A percentile compares a stretch with the other conserved stretches of the same genome.
phyloP scores from a whole-genome alignment of 225 moss, liverwort and hornwort genomes.

The Sphagnum contortum region DNA sequence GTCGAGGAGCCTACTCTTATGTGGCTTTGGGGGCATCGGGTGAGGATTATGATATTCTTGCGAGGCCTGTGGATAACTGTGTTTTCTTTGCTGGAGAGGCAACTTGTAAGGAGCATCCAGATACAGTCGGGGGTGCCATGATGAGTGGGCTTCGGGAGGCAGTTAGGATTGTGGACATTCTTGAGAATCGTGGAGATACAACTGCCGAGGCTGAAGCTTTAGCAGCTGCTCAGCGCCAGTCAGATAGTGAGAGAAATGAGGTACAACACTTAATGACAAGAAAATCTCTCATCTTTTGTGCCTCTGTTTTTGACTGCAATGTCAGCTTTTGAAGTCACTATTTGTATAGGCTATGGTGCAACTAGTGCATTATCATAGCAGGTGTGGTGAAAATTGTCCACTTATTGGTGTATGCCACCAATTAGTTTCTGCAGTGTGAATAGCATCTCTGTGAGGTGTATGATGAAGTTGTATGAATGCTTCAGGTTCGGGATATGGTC shows the following conservation, averaged over 20 bases:
- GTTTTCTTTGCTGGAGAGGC: constrained; percentile 63
- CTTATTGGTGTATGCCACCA: too few species aligned
- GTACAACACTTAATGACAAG: constrained; percentile 9
- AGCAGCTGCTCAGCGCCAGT: constrained; percentile 56
- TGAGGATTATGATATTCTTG: constrained; percentile 60
- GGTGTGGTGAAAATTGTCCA: too few species aligned
- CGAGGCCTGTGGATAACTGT: constrained; percentile 52
- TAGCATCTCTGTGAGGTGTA: too few species aligned
- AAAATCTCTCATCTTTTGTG: too few species aligned
- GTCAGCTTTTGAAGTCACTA: too few species aligned
- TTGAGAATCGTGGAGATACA: constrained; percentile 65
- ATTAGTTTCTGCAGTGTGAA: too few species aligned
- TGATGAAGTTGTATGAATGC: too few species aligned
- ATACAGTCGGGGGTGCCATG: constrained; percentile 59
- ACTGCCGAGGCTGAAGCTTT: constrained; percentile 60
- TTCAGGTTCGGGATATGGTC: constrained; percentile 58
- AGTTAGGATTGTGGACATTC: constrained; percentile 47
- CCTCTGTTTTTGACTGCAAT: too few species aligned
- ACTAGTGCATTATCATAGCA: too few species aligned
- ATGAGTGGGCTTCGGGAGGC: constrained; percentile 66
- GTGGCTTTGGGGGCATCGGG: constrained; percentile 57
- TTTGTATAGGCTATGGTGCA: too few species aligned
- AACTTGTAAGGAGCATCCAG: constrained; percentile 63
- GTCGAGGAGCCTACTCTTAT: constrained; percentile 56
- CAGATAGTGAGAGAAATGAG: constrained; percentile 60